Conservation (phyloP, 257 asterid genomes). For the Eustoma russellianum region DNA sequence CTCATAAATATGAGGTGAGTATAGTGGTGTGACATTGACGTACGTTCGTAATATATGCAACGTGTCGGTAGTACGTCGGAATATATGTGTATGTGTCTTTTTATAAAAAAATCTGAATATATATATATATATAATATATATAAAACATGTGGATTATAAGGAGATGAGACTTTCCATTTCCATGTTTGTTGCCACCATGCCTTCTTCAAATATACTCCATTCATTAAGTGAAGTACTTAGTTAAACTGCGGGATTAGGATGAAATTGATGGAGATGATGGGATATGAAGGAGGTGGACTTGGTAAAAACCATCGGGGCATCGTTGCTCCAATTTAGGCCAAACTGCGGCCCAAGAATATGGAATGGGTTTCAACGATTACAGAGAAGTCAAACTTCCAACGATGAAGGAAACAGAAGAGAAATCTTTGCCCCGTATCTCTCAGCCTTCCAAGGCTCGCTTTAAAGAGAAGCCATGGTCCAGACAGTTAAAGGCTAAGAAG, state of each 20-base stretch:
- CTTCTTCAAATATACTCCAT: too few relatives aligned
- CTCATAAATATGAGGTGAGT: too few relatives aligned
- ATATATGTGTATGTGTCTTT: too few relatives aligned
- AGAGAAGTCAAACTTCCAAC: conserved; percentile 46
- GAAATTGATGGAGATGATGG: conserved; percentile 82
- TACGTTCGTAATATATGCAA: too few relatives aligned
- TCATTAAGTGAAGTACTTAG: too few relatives aligned
- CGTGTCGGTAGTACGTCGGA: too few relatives aligned
- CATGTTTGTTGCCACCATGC: too few relatives aligned
- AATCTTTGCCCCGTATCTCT: conserved; percentile 18
- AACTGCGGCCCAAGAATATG: conserved; percentile 75
- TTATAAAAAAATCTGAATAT: too few relatives aligned
- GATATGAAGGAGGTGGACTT: conserved; percentile 89
- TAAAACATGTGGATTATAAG: too few relatives aligned
- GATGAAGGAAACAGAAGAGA: conserved; percentile 35
- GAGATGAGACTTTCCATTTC: too few relatives aligned
- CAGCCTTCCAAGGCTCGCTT: conserved; percentile 31
- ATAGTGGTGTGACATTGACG: too few relatives aligned
- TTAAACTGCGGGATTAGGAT: conserved; percentile 75
- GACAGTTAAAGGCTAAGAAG: conserved; percentile 48
- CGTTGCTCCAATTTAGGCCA: conserved; percentile 65
- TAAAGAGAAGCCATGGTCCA: conserved; percentile 68
- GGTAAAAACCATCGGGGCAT: conserved; percentile 85
- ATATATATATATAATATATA: too few relatives aligned
- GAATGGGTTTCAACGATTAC: conserved; percentile 86